Evolutionary conservation across 2,329 filamentous ascomycete species (phyloP), one percentile per base, ranked within the genome.

Genomic region (Epichloe hybrida): DNA sequence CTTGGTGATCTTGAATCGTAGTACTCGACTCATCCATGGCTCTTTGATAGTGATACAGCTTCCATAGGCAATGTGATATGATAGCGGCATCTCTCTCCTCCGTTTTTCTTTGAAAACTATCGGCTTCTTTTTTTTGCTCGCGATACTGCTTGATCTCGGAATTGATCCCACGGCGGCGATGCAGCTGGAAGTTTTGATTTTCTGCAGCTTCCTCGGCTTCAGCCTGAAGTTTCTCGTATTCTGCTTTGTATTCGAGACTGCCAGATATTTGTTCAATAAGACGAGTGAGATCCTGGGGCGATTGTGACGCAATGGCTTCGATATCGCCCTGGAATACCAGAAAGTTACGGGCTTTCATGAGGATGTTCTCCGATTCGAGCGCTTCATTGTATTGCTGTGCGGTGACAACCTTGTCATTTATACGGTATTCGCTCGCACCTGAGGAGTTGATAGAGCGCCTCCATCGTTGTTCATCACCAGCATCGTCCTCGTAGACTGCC

Each of bases 281-380:
- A 48, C 88, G 80, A 0, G 93, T 98, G 39, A 98, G 78, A 61
- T 97, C 93, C 59, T 89, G 90, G 0, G 93, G 89, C 1, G 89
- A 94, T 65, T 97, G 93, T 7, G 89, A 89, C 2, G 93, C 94
- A 62, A 98, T 96, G 23, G 89, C 87, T 67, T 98, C 93, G 17
- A 98, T 91, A 64, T 98, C 93, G 57, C 93, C 94, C 67, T 98
- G 93, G 66, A 98, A 98, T 37, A 98, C 93, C 5, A 98, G 78
- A 65, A 98, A 98, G 64, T 98, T 98, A 57, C 93, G 81, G 36
- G 93, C 93, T 68, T 95, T 97, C 73, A 98, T 97, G 54, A 98
- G 72, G 57, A 98, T 98, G 61, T 96, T 96, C 66, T 98, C 91
- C 20, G 81, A 75, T 66, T 98, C 93, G 13, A 98, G 76, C 3